These are phyloP conservation scores for Neurospora sp. DNA, from an alignment of 495 filamentous ascomycete species.

Conservation along the genomic window DNA sequence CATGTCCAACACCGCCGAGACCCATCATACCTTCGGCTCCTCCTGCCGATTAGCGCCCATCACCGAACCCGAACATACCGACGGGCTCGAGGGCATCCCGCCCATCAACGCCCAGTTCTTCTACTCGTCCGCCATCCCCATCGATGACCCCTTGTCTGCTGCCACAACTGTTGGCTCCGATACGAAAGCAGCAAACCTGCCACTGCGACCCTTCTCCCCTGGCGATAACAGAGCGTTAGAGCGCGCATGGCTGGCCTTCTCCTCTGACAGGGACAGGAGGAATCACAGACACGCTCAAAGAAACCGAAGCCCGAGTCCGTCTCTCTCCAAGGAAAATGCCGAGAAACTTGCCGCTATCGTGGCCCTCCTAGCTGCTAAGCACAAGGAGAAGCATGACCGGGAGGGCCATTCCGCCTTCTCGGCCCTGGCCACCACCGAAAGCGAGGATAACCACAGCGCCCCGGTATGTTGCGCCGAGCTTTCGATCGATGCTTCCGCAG, in stretches of 20 bases:
- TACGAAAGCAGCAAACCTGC: conserved; percentile 39
- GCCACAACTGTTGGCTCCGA: conserved; percentile 45
- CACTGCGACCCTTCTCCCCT: conserved; percentile 66
- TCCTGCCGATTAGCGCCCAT: conserved; percentile 34
- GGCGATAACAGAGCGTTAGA: conserved; percentile 67
- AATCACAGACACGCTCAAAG: conserved; percentile 28
- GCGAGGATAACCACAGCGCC: conserved; percentile 1
- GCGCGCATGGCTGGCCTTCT: conserved; percentile 54
- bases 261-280: conserved; percentile 31
- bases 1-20: conserved; percentile 10
- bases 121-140: conserved; percentile 63
- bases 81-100: conserved; percentile 36
- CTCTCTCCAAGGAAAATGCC: conserved; percentile 25
- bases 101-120: conserved; percentile 64
- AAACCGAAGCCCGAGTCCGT: conserved; percentile 17
- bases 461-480: conserved; percentile 34
- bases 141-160: conserved; percentile 73
- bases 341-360: conserved; percentile 36
- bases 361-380: conserved; percentile 26
- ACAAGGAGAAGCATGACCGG: conserved; percentile 22
- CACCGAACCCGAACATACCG: conserved; percentile 15
- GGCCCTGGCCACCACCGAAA: not conserved
- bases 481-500: conserved; percentile 29
- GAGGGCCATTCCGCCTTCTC: conserved; percentile 22
- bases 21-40: conserved; percentile 32